phyloP scores from a whole-genome alignment of 2,329 filamentous ascomycete genomes.

The Fusarium sacchari region DNA sequence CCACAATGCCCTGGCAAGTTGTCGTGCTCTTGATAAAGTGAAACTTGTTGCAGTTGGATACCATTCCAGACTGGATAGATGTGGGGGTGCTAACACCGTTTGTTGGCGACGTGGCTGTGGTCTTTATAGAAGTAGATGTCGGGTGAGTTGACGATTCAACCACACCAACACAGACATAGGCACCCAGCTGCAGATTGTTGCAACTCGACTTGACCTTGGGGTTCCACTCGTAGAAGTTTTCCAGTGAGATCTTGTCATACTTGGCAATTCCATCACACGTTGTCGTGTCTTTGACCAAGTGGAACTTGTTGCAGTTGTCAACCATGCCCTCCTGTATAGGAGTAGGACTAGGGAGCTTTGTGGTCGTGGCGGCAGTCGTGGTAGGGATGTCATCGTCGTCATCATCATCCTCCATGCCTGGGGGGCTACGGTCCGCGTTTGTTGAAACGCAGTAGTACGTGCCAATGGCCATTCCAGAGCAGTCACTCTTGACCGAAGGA shows the following conservation, averaged over 20 bases:
- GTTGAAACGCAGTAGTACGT: background rate
- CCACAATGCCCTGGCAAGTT: background rate
- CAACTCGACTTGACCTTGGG: background rate
- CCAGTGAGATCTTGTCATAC: background rate
- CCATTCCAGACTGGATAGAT: background rate
- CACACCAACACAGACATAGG: background rate
- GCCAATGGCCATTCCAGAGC: no score
- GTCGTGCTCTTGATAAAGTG: background rate
- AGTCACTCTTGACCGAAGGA: no score
- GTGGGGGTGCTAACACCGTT: background rate
- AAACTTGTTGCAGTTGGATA: slow-evolving; percentile 7
- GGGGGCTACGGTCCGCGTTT: background rate
- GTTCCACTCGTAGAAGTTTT: background rate
- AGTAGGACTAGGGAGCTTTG: background rate
- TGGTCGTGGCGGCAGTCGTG: background rate
- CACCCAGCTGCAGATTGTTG: background rate
- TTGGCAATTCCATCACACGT: background rate
- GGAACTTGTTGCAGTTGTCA: background rate
- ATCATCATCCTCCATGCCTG: background rate
- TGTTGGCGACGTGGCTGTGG: background rate
- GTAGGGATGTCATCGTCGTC: background rate
- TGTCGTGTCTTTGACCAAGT: background rate
- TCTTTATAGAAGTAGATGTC: background rate
- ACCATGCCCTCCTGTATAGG: background rate
- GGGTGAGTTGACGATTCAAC: background rate